A percentile compares a stretch with the other conserved stretches of the same genome.
These are phyloP conservation scores for Pestalotiopsis sp. DNA, from an alignment of 2,329 filamentous ascomycete species.

Conservation along the genomic window DNA sequence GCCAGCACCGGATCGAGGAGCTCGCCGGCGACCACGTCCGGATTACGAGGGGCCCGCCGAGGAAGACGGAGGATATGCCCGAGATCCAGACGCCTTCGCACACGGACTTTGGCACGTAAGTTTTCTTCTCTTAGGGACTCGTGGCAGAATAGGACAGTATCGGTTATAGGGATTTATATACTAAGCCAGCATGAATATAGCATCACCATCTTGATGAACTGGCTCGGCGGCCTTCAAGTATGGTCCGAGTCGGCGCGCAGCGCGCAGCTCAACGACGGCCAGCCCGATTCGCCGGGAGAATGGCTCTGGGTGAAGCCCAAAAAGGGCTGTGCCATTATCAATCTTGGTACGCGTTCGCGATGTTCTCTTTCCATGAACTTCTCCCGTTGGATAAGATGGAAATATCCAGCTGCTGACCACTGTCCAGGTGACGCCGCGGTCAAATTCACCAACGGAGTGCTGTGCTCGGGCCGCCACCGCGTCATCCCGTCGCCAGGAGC, in stretches of 20 bases:
- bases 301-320: constrained; percentile 41
- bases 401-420: not conserved
- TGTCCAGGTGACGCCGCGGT: constrained; percentile 35
- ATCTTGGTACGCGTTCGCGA: constrained; percentile 27
- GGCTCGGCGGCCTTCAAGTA: constrained; percentile 41
- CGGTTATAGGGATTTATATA: not conserved
- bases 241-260: constrained; percentile 32
- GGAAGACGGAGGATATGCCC: constrained; percentile 31
- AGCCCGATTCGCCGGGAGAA: constrained; percentile 30
- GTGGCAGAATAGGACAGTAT: not conserved
- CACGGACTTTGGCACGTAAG: constrained; percentile 40
- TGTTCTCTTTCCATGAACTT: not conserved
- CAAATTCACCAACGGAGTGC: constrained; percentile 34
- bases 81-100: constrained; percentile 36
- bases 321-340: constrained; percentile 39
- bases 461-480: constrained; percentile 38
- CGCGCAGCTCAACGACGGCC: constrained; percentile 24
- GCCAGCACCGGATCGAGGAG: constrained; percentile 32
- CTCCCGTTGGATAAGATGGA: not conserved
- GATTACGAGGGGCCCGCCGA: constrained; percentile 32
- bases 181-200: constrained; percentile 18
- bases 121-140: not conserved
- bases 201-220: constrained; percentile 42
- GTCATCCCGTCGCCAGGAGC: constrained; percentile 35
- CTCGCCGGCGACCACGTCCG: constrained; percentile 35